phyloP scores from a whole-genome alignment of 495 filamentous ascomycete species.

The Rusavskia elegans region DNA sequence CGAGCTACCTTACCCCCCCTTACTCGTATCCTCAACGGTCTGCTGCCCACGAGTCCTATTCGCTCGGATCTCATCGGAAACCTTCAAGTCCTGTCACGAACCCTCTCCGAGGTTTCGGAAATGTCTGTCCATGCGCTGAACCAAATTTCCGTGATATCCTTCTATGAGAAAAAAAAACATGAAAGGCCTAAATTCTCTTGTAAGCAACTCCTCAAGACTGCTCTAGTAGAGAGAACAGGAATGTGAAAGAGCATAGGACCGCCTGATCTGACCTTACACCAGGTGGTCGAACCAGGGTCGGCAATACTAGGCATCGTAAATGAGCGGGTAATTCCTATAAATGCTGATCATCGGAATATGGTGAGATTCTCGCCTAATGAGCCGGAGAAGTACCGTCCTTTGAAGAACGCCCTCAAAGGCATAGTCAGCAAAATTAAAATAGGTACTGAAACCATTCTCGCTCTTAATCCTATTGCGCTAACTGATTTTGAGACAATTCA shows the following conservation, averaged over 20 bases:
- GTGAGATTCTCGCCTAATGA: background rate
- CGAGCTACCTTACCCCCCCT: background rate
- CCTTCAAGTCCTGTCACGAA: conserved; percentile 1
- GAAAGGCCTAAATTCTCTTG: background rate
- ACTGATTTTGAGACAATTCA: background rate
- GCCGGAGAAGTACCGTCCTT: background rate
- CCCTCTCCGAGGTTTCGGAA: background rate
- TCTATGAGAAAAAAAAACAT: conserved; percentile 1
- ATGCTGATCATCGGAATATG: conserved; percentile 1
- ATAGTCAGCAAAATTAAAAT: background rate
- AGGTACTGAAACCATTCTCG: background rate
- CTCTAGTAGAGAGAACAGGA: background rate
- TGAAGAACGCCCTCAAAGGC: background rate
- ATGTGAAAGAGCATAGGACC: background rate
- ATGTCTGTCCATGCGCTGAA: background rate
- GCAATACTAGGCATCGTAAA: background rate
- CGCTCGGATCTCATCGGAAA: background rate
- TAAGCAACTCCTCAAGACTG: background rate
- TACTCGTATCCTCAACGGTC: background rate
- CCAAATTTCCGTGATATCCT: background rate
- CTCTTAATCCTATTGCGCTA: background rate
- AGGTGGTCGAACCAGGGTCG: background rate
- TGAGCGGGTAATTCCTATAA: background rate
- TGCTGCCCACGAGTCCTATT: background rate
- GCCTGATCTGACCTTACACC: background rate